Conservation (phyloP, 1,284 basidiomycete genomes). For the Irpex sp. region DNA sequence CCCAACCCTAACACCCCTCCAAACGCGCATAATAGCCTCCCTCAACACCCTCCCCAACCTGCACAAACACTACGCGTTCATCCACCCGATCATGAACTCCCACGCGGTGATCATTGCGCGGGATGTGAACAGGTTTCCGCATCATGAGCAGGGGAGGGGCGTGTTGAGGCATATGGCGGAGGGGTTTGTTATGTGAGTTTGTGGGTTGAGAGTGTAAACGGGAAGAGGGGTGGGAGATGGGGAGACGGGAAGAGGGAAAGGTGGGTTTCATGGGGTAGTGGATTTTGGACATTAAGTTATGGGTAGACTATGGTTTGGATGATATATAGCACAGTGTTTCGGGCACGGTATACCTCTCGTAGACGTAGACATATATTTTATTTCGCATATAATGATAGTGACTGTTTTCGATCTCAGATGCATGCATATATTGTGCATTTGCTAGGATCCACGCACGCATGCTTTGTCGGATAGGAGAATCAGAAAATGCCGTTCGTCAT, state of each 20-base stretch:
- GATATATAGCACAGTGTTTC: too few relatives aligned
- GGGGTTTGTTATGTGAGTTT: conserved; percentile 44
- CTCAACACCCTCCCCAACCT: conserved; percentile 66
- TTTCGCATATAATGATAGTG: too few relatives aligned
- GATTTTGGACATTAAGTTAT: neutral
- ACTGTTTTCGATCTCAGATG: too few relatives aligned
- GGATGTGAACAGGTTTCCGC: conserved; percentile 55
- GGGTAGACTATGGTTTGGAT: neutral
- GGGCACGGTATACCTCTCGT: too few relatives aligned
- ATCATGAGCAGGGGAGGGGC: conserved; percentile 55
- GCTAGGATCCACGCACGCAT: neutral
- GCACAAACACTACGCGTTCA: conserved; percentile 64
- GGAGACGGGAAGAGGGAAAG: too few relatives aligned
- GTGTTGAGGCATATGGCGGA: conserved; percentile 71
- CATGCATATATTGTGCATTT: neutral
- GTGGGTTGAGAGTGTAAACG: too few relatives aligned
- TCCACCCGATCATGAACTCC: conserved; percentile 54
- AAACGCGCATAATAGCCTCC: conserved; percentile 43
- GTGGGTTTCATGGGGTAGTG: too few relatives aligned
- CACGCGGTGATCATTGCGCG: conserved; percentile 69
- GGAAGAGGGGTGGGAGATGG: too few relatives aligned
- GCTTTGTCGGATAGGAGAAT: neutral
- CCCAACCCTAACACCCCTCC: conserved; percentile 51
- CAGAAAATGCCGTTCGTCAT: neutral
- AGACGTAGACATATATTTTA: too few relatives aligned